A percentile compares a stretch with the other conserved stretches of the same genome.
phyloP scores from a whole-genome alignment of 176 grass and related monocot genomes.

The Carex cristatella region DNA sequence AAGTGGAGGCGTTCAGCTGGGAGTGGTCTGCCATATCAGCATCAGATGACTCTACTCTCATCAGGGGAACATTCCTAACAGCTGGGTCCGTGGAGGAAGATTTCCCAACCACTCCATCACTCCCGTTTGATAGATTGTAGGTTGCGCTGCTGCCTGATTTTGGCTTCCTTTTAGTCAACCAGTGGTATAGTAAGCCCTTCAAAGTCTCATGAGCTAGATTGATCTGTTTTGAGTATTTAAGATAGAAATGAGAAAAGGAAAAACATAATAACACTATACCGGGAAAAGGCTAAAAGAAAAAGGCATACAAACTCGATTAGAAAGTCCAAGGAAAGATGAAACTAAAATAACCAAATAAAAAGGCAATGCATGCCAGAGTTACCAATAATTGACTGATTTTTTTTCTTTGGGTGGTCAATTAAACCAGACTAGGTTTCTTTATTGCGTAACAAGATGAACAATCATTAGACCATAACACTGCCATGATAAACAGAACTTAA shows the following conservation, averaged over 20 bases:
- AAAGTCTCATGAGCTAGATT: conserved; percentile 95
- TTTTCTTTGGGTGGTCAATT: neutral
- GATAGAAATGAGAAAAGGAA: neutral
- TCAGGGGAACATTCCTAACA: conserved; percentile 43
- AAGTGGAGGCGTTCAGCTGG: conserved; percentile 42
- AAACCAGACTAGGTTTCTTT: neutral
- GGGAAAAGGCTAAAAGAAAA: neutral
- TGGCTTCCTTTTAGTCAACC: conserved; percentile 58
- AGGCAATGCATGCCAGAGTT: neutral
- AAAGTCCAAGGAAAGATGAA: neutral
- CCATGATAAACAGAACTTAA: neutral
- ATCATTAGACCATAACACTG: neutral
- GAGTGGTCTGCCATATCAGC: conserved; percentile 46
- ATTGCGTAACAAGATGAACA: neutral
- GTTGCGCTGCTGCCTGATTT: conserved; percentile 25
- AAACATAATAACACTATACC: neutral
- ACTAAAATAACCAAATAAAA: neutral
- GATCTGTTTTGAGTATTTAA: conserved; percentile 51
- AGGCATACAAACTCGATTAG: neutral
- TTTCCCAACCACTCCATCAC: conserved; percentile 48
- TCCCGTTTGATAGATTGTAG: conserved; percentile 51
- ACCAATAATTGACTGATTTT: neutral
- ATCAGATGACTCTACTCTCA: conserved; percentile 42
- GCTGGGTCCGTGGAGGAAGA: conserved; percentile 29
- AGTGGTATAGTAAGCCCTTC: conserved; percentile 75